Evolutionary conservation across 2,329 filamentous ascomycete genomes (phyloP), one percentile per base, ranked within the genome.

Genomic region (Clarireedia paspali): DNA sequence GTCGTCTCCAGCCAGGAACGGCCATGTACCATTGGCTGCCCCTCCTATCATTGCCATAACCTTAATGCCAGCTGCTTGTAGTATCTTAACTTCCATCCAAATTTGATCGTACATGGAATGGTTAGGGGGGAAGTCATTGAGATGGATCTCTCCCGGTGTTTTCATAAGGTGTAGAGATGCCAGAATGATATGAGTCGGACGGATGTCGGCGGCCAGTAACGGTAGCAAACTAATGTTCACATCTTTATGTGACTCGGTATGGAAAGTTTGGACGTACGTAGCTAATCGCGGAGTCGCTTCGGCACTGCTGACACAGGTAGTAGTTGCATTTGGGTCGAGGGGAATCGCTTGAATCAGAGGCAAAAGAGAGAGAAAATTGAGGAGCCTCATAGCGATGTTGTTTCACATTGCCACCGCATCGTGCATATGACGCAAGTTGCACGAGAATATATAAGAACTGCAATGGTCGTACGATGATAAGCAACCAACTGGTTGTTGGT

Each of bases 1-100:
- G 4, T 55, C 51, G 24, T 42, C 46, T 26, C 48, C 52, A 27
- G 53, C 66, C 63, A 23, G 83, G 72, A 79, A 75, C 47, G 75
- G 71, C 47, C 57, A 61, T 6, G 51, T 57, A 5, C 59, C 59
- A 7, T 2, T 10, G 15, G 51, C 57, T 20, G 57, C 57, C 7
- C 59, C 59, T 9, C 59, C 59, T 40, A 61, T 42, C 55, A 59
- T 59, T 23, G 40, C 56, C 45, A 59, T 53, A 15, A 61, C 50
- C 39, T 48, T 61, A 40, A 61, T 44, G n/a, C 59, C 52, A 36
- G 23, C 40, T n/a, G 30, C 9, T 17, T 58, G 55, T 6, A 61
- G 52, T 36, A 44, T 17, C 27, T 48, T n/a, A 6, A 50, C 47
- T 24, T 59, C 57, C 20, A 27, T 24, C 59, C 57, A 61, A 26